These are phyloP conservation scores for Fraxinus baroniana DNA, from an alignment of 305 asterid genomes.

Conservation along the genomic window DNA sequence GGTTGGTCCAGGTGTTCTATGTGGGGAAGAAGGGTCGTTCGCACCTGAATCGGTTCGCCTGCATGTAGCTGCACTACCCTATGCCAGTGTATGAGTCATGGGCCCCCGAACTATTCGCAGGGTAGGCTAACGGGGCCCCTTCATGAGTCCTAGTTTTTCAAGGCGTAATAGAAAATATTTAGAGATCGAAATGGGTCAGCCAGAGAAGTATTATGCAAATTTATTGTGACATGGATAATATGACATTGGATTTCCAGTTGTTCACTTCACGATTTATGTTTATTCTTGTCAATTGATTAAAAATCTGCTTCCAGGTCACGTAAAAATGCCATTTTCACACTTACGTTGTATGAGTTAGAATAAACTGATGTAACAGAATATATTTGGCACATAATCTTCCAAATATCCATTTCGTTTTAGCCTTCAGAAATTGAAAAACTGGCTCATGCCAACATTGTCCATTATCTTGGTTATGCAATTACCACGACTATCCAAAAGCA, in stretches of 20 bases:
- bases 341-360: neutral
- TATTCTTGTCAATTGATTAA: neutral
- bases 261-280: neutral
- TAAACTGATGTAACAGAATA: neutral
- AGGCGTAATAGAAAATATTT: neutral
- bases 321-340: neutral
- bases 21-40: too few species aligned
- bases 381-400: neutral
- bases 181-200: neutral
- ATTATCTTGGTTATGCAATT: constrained; percentile 12
- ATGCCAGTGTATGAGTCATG: too few species aligned
- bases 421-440: constrained; percentile 8
- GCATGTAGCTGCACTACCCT: too few species aligned
- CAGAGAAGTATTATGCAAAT: neutral
- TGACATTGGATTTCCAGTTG: neutral
- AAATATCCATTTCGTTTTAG: neutral
- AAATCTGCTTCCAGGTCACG: neutral
- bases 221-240: neutral
- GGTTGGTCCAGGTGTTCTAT: too few species aligned
- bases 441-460: neutral
- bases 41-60: too few species aligned
- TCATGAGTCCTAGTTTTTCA: too few species aligned
- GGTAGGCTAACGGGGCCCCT: too few species aligned
- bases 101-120: too few species aligned
- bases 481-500: neutral